Percentiles rank a stretch among this genome's conserved stretches.
phyloP scores from a whole-genome alignment of 495 filamentous ascomycete species.

The Trypethelium eluteriae region DNA sequence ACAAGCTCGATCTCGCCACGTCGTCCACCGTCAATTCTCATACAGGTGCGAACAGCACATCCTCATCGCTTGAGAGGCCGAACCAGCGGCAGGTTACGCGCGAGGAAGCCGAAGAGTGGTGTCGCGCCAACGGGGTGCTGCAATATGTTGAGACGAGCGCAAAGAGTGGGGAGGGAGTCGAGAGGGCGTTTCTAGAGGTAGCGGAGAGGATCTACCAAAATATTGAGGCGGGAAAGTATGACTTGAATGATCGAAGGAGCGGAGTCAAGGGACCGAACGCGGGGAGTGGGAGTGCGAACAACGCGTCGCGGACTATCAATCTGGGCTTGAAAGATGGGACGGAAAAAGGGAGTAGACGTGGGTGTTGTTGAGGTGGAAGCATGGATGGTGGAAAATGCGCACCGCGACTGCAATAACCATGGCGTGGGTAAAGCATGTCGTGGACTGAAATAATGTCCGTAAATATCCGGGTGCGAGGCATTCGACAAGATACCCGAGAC shows the following conservation, averaged over 20 bases:
- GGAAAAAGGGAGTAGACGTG: constrained; percentile 41
- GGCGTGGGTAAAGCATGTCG: too few species aligned
- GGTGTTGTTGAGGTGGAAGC: constrained; percentile 40
- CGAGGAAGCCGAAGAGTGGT: constrained; percentile 84
- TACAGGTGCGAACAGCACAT: constrained; percentile 28
- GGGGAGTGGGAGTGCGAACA: constrained; percentile 36
- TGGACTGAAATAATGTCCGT: too few species aligned
- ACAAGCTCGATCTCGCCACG: constrained; percentile 74
- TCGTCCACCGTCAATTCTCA: constrained; percentile 23
- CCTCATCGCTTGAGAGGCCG: constrained; percentile 31
- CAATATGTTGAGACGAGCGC: constrained; percentile 93
- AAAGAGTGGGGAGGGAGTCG: constrained; percentile 87
- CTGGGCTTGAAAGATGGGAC: constrained; percentile 50
- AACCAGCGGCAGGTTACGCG: constrained; percentile 70
- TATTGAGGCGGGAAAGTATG: constrained; percentile 86
- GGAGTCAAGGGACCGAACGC: constrained; percentile 78
- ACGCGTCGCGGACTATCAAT: constrained; percentile 47
- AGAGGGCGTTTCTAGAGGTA: constrained; percentile 84
- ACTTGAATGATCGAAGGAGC: constrained; percentile 84
- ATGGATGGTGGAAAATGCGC: neutral
- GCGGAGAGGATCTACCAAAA: constrained; percentile 92
- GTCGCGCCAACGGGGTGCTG: constrained; percentile 67
- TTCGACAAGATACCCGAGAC: too few species aligned
- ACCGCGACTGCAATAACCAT: too few species aligned
- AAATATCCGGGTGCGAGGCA: too few species aligned